These are phyloP conservation scores for Ceratocystis cacaofunesta DNA, from an alignment of 2,329 filamentous ascomycete genomes.

Conservation along the genomic window DNA sequence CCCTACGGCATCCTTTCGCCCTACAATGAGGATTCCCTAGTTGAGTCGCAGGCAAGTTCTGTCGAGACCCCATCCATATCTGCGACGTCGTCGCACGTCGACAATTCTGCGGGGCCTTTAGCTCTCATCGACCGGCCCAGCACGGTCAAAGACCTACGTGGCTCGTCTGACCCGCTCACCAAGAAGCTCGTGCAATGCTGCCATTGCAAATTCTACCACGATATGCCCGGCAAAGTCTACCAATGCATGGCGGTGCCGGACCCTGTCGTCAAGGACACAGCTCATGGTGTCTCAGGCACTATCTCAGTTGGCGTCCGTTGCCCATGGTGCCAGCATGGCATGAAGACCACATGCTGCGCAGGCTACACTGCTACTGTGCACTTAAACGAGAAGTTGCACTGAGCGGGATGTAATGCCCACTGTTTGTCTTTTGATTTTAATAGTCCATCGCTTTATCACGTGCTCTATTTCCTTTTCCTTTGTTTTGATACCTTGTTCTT, in stretches of 20 bases:
- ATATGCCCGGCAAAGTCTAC: constrained; percentile 50
- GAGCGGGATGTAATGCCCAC: not conserved
- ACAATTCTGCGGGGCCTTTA: not conserved
- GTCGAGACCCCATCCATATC: constrained; percentile 7
- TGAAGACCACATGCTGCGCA: constrained; percentile 54
- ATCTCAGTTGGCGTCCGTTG: constrained; percentile 50
- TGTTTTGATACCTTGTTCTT: constrained; percentile 4
- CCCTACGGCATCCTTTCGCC: constrained; percentile 13
- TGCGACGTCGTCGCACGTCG: not conserved
- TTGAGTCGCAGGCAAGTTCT: constrained; percentile 7
- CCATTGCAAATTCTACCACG: constrained; percentile 48
- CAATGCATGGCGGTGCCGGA: constrained; percentile 49
- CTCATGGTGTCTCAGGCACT: constrained; percentile 38
- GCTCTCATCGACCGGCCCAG: not conserved
- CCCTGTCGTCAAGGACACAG: constrained; percentile 36
- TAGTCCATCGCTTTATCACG: not conserved
- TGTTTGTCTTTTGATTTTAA: not conserved
- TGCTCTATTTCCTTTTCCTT: not conserved
- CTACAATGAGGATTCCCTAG: constrained; percentile 10
- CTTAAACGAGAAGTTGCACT: constrained; percentile 48
- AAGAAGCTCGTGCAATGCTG: constrained; percentile 55
- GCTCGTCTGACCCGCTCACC: constrained; percentile 30
- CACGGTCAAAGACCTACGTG: constrained; percentile 5
- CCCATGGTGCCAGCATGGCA: constrained; percentile 57
- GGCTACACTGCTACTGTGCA: constrained; percentile 54